These are phyloP conservation scores for Hebeloma cylindrosporum DNA, from an alignment of 768 basidiomycete genomes.

Conservation along the genomic window DNA sequence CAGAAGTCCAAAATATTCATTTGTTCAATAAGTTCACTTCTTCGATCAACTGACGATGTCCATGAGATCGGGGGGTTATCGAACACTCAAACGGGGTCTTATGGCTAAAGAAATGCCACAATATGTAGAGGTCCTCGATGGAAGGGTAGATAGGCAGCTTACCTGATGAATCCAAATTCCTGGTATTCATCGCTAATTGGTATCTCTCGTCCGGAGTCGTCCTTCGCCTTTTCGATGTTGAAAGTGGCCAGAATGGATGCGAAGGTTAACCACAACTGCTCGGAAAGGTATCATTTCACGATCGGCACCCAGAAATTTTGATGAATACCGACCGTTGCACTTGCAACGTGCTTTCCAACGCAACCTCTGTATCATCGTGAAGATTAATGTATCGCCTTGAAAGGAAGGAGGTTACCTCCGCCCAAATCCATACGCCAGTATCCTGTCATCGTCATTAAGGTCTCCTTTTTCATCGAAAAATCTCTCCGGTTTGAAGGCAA, in stretches of 20 bases:
- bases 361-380: slow-evolving; percentile 2
- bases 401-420: slow-evolving; percentile 26
- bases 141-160: not conserved
- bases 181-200: no score
- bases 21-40: no score
- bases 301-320: slow-evolving; percentile 10
- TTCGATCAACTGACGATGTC: not conserved
- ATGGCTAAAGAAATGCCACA: not conserved
- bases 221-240: no score
- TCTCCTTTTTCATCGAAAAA: slow-evolving; percentile 40
- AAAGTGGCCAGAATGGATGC: no score
- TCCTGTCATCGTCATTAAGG: slow-evolving; percentile 33
- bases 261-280: no score
- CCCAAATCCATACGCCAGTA: slow-evolving; percentile 40
- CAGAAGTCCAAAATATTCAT: no score
- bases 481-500: slow-evolving; percentile 43
- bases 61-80: slow-evolving; percentile 2
- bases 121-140: not conserved
- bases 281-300: no score
- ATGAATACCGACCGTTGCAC: not conserved
- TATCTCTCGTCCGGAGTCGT: no score
- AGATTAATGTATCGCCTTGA: not conserved
- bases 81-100: slow-evolving; percentile 6
- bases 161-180: slow-evolving; percentile 1
- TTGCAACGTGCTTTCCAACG: slow-evolving; percentile 10